phyloP scores from a whole-genome alignment of 1,139 yeast species.

The Pichia sp. region DNA sequence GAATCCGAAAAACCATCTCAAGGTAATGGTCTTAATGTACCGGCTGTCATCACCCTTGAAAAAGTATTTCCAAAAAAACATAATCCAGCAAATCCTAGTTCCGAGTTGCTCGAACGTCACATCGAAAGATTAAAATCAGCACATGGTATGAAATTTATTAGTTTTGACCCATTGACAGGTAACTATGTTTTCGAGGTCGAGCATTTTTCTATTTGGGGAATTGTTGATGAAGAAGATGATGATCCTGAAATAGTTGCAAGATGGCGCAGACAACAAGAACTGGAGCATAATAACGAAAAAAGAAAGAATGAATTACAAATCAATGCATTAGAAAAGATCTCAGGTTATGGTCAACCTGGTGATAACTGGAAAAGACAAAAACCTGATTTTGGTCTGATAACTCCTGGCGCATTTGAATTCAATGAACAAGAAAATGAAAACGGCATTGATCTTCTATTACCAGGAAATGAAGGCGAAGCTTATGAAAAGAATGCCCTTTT shows the following conservation, averaged over 20 bases:
- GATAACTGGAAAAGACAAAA: constrained; percentile 22
- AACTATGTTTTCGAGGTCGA: constrained; percentile 79
- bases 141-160: constrained; percentile 72
- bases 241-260: constrained; percentile 38
- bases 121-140: constrained; percentile 49
- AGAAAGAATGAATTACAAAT: constrained; percentile 24
- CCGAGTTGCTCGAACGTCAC: constrained; percentile 41
- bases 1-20: constrained; percentile 51
- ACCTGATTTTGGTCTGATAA: constrained; percentile 14
- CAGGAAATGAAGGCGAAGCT: constrained; percentile 8
- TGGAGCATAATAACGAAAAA: constrained; percentile 29
- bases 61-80: constrained; percentile 50
- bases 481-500: background rate
- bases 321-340: constrained; percentile 23
- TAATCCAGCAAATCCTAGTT: constrained; percentile 35
- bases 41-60: constrained; percentile 78
- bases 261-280: constrained; percentile 34
- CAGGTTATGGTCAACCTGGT: constrained; percentile 22
- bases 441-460: constrained; percentile 12
- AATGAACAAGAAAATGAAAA: constrained; percentile 8
- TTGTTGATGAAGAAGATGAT: constrained; percentile 61
- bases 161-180: constrained; percentile 74
- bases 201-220: constrained; percentile 94
- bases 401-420: constrained; percentile 27
- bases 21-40: constrained; percentile 77